These are phyloP conservation scores for Penicillium sp. DNA, from an alignment of 2,329 filamentous ascomycete genomes.

Conservation along the genomic window DNA sequence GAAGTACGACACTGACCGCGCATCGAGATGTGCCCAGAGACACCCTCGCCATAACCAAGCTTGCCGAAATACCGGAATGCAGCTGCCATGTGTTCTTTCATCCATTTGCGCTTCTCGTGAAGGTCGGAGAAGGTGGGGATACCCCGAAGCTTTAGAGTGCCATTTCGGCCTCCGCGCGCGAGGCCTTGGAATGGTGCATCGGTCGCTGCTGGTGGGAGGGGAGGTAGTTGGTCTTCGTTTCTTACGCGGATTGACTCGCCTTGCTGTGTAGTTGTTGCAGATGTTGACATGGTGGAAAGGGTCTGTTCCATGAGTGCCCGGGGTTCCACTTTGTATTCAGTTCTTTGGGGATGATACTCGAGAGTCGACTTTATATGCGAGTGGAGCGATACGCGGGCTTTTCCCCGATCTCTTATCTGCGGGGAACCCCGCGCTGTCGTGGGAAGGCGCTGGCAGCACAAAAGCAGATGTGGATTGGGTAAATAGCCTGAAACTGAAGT, in stretches of 20 bases:
- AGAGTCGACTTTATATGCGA: neutral
- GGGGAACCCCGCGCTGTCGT: slow-evolving; percentile 16
- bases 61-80: slow-evolving; percentile 44
- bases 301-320: neutral
- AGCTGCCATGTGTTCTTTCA: slow-evolving; percentile 50
- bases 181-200: slow-evolving; percentile 34
- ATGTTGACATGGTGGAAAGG: slow-evolving; percentile 18
- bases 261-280: slow-evolving; percentile 17
- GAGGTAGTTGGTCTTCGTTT: slow-evolving; percentile 20
- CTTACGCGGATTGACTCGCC: slow-evolving; percentile 19
- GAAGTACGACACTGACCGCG: slow-evolving; percentile 24
- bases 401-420: slow-evolving; percentile 20
- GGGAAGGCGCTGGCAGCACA: slow-evolving; percentile 18
- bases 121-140: slow-evolving; percentile 42
- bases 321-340: no score
- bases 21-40: slow-evolving; percentile 44
- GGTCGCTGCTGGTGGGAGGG: slow-evolving; percentile 24
- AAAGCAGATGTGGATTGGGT: neutral
- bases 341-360: no score
- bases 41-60: slow-evolving; percentile 40
- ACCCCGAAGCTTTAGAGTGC: slow-evolving; percentile 36
- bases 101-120: slow-evolving; percentile 49
- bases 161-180: slow-evolving; percentile 37
- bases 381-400: neutral
- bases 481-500: neutral